These are phyloP conservation scores for Entophlyctis luteolus DNA, from an alignment of 192 early-diverging fungal species.

Conservation along the genomic window DNA sequence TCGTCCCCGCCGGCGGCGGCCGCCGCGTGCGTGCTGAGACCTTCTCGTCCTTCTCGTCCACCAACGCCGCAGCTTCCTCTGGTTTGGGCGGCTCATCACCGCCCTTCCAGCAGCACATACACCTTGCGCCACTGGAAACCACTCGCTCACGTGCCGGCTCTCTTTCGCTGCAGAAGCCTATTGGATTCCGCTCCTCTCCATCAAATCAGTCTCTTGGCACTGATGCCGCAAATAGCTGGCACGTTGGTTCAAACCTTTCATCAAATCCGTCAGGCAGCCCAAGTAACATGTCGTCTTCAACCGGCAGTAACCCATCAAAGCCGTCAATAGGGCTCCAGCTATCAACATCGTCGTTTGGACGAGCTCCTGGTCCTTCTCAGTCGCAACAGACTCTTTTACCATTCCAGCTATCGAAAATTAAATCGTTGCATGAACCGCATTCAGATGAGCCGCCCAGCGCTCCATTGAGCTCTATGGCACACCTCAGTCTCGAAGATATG, in stretches of 20 bases:
- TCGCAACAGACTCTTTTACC: too few species aligned
- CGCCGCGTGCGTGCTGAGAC: slow-evolving; percentile 42
- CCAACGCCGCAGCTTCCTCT: background rate
- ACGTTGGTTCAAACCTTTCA: background rate
- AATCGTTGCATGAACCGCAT: too few species aligned
- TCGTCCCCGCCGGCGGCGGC: too few species aligned
- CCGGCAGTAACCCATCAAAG: background rate
- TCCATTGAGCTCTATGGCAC: too few species aligned
- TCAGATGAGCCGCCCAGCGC: too few species aligned
- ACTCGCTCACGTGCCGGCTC: slow-evolving; percentile 13
- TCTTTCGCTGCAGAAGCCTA: slow-evolving; percentile 41
- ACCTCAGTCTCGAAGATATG: too few species aligned
- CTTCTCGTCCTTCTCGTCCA: slow-evolving; percentile 43
- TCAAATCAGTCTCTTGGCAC: background rate
- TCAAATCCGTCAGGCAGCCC: background rate
- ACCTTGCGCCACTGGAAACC: background rate
- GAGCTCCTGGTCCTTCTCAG: too few species aligned
- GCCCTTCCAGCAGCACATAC: background rate
- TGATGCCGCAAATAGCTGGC: background rate
- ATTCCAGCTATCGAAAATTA: too few species aligned
- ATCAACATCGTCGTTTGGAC: background rate
- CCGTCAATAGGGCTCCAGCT: background rate
- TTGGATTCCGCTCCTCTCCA: background rate
- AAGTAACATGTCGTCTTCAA: slow-evolving; percentile 4
- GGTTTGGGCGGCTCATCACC: background rate